Percentiles rank a stretch among this genome's conserved stretches.
Conservation (phyloP, 805 yeast genomes). For the Kodamaea kaohsiungensis region DNA sequence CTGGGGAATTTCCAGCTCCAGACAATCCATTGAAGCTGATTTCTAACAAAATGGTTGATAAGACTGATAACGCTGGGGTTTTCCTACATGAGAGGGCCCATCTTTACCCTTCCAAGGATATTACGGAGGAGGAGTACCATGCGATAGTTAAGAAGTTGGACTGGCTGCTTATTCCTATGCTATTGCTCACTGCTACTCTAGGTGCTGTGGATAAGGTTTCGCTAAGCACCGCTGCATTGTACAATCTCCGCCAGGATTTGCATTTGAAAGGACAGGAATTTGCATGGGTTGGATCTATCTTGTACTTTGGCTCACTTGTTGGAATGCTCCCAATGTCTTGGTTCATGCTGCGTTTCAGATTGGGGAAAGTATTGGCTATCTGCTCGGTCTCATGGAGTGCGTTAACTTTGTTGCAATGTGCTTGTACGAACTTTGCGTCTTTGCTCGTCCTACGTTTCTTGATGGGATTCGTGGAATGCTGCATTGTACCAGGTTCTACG, state of each 20-base stretch:
- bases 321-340: conserved; percentile 11
- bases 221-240: conserved; percentile 10
- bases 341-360: conserved; percentile 6
- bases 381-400: conserved; percentile 7
- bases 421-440: conserved; percentile 1
- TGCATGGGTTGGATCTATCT: conserved; percentile 13
- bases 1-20: neutral
- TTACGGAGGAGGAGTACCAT: neutral
- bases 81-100: conserved; percentile 3
- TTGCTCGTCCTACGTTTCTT: conserved; percentile 8
- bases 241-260: conserved; percentile 8
- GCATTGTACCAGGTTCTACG: conserved; percentile 8
- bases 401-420: conserved; percentile 5
- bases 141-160: conserved; percentile 12
- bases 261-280: conserved; percentile 10
- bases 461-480: conserved; percentile 10
- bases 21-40: neutral
- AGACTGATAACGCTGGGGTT: conserved; percentile 7
- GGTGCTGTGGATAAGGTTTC: conserved; percentile 11
- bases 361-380: conserved; percentile 9
- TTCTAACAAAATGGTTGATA: neutral
- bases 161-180: conserved; percentile 11
- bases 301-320: conserved; percentile 12
- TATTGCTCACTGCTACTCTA: conserved; percentile 13
- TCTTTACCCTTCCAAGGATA: neutral